phyloP scores from a whole-genome alignment of 768 basidiomycete species.

The Phanerodontia chrysosporium region DNA sequence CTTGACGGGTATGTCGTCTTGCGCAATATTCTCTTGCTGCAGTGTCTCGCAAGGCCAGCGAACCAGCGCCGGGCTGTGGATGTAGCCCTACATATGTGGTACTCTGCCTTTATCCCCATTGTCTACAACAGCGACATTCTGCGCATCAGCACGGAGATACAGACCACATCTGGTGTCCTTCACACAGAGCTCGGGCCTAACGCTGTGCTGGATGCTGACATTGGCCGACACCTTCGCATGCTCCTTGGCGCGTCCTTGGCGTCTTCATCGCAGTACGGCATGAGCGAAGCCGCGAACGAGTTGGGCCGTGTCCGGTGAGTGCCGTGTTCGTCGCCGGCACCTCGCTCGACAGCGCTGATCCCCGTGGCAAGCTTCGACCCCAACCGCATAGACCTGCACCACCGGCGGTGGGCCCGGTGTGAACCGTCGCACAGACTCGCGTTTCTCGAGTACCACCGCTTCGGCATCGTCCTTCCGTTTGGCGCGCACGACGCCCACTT shows the following conservation, averaged over 20 bases:
- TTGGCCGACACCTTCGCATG: background rate
- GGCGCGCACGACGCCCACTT: slow-evolving; percentile 39
- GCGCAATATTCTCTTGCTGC: slow-evolving; percentile 42
- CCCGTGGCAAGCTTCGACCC: slow-evolving; percentile 24
- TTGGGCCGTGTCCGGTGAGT: background rate
- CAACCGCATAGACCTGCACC: slow-evolving; percentile 35
- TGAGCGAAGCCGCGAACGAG: background rate
- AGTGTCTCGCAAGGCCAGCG: slow-evolving; percentile 27
- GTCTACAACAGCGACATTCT: background rate
- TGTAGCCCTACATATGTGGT: slow-evolving; percentile 46
- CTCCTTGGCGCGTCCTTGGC: background rate
- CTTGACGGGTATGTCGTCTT: slow-evolving; percentile 21
- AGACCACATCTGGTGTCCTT: background rate
- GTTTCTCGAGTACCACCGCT: slow-evolving; percentile 33
- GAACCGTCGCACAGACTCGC: slow-evolving; percentile 43
- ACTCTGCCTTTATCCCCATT: slow-evolving; percentile 30
- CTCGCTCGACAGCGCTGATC: too few relatives aligned
- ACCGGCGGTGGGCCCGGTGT: slow-evolving; percentile 30
- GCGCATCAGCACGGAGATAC: background rate
- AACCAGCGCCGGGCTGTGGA: slow-evolving; percentile 35
- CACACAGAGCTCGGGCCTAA: background rate
- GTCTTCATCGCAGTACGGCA: background rate
- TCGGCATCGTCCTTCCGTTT: slow-evolving; percentile 41
- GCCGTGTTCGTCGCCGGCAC: background rate
- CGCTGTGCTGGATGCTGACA: background rate